phyloP scores from a whole-genome alignment of 495 filamentous ascomycete genomes.

The Xylaria cubensis region DNA sequence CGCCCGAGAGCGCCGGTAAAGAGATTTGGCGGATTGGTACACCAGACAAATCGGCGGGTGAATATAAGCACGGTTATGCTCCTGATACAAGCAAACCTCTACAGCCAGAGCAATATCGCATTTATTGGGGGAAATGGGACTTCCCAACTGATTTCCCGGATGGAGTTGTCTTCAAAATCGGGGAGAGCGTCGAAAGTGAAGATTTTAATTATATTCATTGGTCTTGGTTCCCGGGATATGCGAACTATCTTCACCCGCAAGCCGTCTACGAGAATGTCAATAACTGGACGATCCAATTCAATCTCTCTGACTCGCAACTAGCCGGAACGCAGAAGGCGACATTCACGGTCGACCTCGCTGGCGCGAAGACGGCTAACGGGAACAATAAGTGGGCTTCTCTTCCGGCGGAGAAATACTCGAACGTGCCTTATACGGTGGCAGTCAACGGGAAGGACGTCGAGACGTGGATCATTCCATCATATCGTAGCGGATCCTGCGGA shows the following conservation, averaged over 20 bases:
- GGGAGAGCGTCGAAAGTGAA: conserved; percentile 44
- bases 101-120: conserved; percentile 56
- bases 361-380: conserved; percentile 59
- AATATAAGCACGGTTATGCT: conserved; percentile 59
- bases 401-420: conserved; percentile 26
- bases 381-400: conserved; percentile 42
- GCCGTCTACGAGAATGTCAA: conserved; percentile 44
- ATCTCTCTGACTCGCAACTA: conserved; percentile 38
- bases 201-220: conserved; percentile 62
- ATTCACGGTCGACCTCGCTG: conserved; percentile 61
- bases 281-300: conserved; percentile 59
- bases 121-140: conserved; percentile 63
- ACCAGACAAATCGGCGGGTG: conserved; percentile 61
- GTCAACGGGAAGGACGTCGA: conserved; percentile 52
- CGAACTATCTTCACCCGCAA: conserved; percentile 36
- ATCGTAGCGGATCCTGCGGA: conserved; percentile 57
- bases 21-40: conserved; percentile 63
- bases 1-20: conserved; percentile 55
- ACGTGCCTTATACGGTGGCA: conserved; percentile 42
- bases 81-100: conserved; percentile 52
- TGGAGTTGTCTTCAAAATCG: conserved; percentile 55
- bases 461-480: conserved; percentile 54
- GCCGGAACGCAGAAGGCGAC: conserved; percentile 46
- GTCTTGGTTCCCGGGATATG: conserved; percentile 53
- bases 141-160: conserved; percentile 62